Percentiles rank a stretch among this genome's conserved stretches.
Evolutionary conservation across 768 basidiomycete species (phyloP).

Genomic region (Bullera alba): DNA sequence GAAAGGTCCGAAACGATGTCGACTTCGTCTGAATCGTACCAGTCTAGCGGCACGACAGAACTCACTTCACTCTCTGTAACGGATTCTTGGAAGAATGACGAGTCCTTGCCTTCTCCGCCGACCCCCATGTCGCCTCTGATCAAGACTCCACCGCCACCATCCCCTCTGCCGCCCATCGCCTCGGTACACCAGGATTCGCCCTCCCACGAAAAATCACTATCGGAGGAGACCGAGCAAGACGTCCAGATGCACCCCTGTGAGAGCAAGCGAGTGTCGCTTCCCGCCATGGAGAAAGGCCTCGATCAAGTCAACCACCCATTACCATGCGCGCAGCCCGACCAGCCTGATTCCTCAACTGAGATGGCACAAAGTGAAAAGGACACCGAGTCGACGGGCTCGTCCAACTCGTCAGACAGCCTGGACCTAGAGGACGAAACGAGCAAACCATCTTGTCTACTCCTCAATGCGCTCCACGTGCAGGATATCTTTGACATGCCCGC

Average conservation of each 20-base stretch:
- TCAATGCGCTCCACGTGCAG: constrained; percentile 34
- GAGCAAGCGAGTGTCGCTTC: constrained; percentile 22
- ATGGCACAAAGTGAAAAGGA: constrained; percentile 1
- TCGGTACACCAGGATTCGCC: background rate
- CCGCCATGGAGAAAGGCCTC: constrained; percentile 13
- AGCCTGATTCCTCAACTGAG: background rate
- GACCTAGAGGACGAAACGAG: constrained; percentile 19
- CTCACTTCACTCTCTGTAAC: constrained; percentile 27
- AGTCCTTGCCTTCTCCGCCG: no score
- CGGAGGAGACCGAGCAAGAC: constrained; percentile 11
- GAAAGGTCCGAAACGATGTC: constrained; percentile 39
- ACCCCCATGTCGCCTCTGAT: no score
- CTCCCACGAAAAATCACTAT: background rate
- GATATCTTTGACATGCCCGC: constrained; percentile 37
- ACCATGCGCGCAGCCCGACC: constrained; percentile 7
- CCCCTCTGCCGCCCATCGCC: constrained; percentile 8
- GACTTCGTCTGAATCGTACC: constrained; percentile 26
- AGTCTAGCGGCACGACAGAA: constrained; percentile 27
- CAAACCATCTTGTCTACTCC: constrained; percentile 26
- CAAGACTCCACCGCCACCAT: constrained; percentile 7
- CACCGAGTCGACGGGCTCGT: background rate
- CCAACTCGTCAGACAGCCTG: constrained; percentile 8
- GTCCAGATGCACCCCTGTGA: constrained; percentile 40
- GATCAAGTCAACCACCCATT: constrained; percentile 17
- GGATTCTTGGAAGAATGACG: constrained; percentile 15